A percentile compares a stretch with the other conserved stretches of the same genome.
These are phyloP conservation scores for Eimeria acervulina DNA, from an alignment of 169 alveolate genomes.

Conservation along the genomic window DNA sequence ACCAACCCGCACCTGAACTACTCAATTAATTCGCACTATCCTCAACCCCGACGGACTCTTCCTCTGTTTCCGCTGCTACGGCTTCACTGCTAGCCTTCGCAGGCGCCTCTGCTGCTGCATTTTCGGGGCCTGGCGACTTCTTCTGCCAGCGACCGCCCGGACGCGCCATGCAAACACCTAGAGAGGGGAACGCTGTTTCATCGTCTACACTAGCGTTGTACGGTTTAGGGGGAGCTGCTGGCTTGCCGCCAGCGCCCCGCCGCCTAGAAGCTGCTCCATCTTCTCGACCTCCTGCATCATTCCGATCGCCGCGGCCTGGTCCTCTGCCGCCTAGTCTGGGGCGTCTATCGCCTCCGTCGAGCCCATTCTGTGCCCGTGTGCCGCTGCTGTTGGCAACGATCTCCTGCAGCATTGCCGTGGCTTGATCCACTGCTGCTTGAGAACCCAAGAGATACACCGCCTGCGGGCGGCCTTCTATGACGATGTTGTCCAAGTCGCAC, in stretches of 20 bases:
- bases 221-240: conserved; percentile 76
- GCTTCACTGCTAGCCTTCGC: conserved; percentile 48
- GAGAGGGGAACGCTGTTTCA: conserved; percentile 80
- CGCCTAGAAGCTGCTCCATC: background rate
- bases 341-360: conserved; percentile 56
- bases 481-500: conserved; percentile 70
- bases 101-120: conserved; percentile 44
- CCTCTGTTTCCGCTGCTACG: conserved; percentile 19
- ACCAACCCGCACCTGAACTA: background rate
- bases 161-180: conserved; percentile 74
- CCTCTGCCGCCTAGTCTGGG: conserved; percentile 61
- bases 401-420: conserved; percentile 60
- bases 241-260: conserved; percentile 37
- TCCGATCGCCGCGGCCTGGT: conserved; percentile 63
- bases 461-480: conserved; percentile 76
- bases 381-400: conserved; percentile 57
- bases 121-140: conserved; percentile 46
- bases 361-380: conserved; percentile 31
- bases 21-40: conserved; percentile 6
- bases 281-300: background rate
- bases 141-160: conserved; percentile 81
- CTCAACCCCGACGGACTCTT: conserved; percentile 14
- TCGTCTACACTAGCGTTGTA: conserved; percentile 70
- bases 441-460: conserved; percentile 69
- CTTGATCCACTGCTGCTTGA: conserved; percentile 67